A percentile compares a stretch with the other conserved stretches of the same genome.
phyloP scores from a whole-genome alignment of 768 basidiomycete species.

The Chalciporus pseudorubinellus region DNA sequence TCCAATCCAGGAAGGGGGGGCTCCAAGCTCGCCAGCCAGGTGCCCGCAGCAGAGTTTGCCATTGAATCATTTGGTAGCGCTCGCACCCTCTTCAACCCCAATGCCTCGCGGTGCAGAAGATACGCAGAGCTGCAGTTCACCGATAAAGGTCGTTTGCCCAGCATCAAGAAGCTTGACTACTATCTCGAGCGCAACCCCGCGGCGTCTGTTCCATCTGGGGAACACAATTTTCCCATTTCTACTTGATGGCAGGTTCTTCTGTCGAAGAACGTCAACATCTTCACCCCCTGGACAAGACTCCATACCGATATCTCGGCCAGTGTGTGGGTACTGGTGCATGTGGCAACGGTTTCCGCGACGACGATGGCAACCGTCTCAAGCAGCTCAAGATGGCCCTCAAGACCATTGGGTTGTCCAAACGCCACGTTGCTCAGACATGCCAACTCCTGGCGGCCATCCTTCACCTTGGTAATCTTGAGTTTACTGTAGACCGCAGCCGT shows the following conservation, averaged over 20 bases:
- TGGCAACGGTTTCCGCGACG: no score
- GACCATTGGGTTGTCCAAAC: no score
- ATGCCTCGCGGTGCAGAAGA: slow-evolving; percentile 95
- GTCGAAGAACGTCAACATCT: slow-evolving; percentile 87
- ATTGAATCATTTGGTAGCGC: slow-evolving; percentile 94
- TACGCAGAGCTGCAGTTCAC: slow-evolving; percentile 98
- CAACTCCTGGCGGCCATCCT: no score
- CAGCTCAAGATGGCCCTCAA: no score
- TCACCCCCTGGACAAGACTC: slow-evolving; percentile 73
- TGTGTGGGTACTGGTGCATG: no score
- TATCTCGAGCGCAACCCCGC: slow-evolving; percentile 91
- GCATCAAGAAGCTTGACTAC: slow-evolving; percentile 95
- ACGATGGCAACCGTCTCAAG: no score
- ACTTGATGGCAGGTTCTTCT: slow-evolving; percentile 88
- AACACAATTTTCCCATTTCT: slow-evolving; percentile 95
- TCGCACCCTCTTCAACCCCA: slow-evolving; percentile 87
- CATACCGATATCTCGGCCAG: slow-evolving; percentile 89
- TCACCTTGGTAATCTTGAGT: no score
- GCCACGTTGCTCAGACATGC: no score
- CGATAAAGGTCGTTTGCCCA: slow-evolving; percentile 83
- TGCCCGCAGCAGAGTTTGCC: slow-evolving; percentile 93
- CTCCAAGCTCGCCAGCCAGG: slow-evolving; percentile 78
- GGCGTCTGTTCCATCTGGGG: slow-evolving; percentile 82
- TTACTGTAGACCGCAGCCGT: no score
- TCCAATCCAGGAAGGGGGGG: slow-evolving; percentile 91